These are phyloP conservation scores for Tripterygium wilfordii DNA, from an alignment of 177 flowering plant genomes.

Conservation along the genomic window DNA sequence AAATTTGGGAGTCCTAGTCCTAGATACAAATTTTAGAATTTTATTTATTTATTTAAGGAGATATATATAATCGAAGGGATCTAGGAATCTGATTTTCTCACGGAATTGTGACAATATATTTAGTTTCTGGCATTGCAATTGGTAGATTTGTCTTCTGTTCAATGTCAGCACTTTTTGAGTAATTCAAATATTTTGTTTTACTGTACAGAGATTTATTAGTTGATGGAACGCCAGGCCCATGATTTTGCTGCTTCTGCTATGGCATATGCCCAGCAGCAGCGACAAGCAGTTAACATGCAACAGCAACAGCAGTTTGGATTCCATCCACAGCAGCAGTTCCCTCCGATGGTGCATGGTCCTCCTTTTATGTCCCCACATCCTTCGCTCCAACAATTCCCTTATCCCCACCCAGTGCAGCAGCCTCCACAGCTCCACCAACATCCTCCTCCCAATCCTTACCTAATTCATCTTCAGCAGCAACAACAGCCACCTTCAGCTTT, in stretches of 20 bases:
- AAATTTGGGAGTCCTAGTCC: too few relatives aligned
- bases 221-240: slow-evolving; percentile 65
- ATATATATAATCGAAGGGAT: too few relatives aligned
- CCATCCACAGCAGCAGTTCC: slow-evolving; percentile 75
- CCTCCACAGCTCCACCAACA: slow-evolving; percentile 37
- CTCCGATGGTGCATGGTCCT: too few relatives aligned
- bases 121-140: too few relatives aligned
- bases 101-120: too few relatives aligned
- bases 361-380: slow-evolving; percentile 77
- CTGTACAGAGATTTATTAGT: too few relatives aligned
- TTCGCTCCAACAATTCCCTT: slow-evolving; percentile 70
- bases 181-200: too few relatives aligned
- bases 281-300: slow-evolving; percentile 40
- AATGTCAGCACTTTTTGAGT: too few relatives aligned
- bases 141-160: too few relatives aligned
- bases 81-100: too few relatives aligned
- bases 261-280: slow-evolving; percentile 77
- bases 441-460: slow-evolving; percentile 50
- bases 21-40: too few relatives aligned
- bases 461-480: slow-evolving; percentile 61
- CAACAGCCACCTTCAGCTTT: slow-evolving; percentile 56
- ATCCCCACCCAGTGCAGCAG: slow-evolving; percentile 54
- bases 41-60: too few relatives aligned
- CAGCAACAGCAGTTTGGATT: slow-evolving; percentile 78
- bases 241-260: slow-evolving; percentile 77